Percentiles rank a stretch among this genome's conserved stretches.
Conservation (phyloP, 2,329 filamentous ascomycete genomes). For the Fusarium sp. region DNA sequence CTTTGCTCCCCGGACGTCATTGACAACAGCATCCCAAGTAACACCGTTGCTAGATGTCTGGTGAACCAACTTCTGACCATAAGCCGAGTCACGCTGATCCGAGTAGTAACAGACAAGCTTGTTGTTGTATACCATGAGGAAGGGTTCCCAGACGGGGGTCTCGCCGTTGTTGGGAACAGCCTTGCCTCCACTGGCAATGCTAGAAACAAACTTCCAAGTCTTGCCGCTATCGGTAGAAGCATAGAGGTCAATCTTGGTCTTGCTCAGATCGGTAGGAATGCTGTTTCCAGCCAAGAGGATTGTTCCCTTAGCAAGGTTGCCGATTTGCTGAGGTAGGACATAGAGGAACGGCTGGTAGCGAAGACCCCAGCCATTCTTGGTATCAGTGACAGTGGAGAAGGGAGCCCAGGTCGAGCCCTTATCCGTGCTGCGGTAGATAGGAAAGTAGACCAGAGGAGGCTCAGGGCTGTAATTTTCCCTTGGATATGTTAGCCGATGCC, state of each 20-base stretch:
- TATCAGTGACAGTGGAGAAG: constrained; percentile 73
- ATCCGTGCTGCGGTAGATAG: constrained; percentile 66
- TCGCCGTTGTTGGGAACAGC: constrained; percentile 19
- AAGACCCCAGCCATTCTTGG: constrained; percentile 74
- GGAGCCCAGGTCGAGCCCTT: constrained; percentile 72
- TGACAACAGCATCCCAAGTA: constrained; percentile 72
- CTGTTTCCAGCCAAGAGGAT: constrained; percentile 29
- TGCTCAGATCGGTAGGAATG: neutral
- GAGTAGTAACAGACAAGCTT: constrained; percentile 32
- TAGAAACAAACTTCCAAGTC: constrained; percentile 30
- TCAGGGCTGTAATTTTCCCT: constrained; percentile 70
- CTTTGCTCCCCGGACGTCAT: constrained; percentile 68
- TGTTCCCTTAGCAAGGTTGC: constrained; percentile 63
- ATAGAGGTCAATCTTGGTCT: constrained; percentile 35
- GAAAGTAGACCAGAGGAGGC: constrained; percentile 67
- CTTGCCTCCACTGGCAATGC: constrained; percentile 23
- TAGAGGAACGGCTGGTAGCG: constrained; percentile 80
- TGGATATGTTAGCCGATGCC: constrained; percentile 8
- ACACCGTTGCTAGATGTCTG: constrained; percentile 72
- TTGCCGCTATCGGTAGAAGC: constrained; percentile 16
- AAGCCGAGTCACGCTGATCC: constrained; percentile 14
- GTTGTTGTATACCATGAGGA: constrained; percentile 23
- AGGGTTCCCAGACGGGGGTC: constrained; percentile 31
- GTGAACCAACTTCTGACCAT: constrained; percentile 65
- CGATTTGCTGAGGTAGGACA: constrained; percentile 70